Base-by-base conservation (phyloP, 2,329 filamentous ascomycete genomes). In the Epichloe coenophiala region DNA sequence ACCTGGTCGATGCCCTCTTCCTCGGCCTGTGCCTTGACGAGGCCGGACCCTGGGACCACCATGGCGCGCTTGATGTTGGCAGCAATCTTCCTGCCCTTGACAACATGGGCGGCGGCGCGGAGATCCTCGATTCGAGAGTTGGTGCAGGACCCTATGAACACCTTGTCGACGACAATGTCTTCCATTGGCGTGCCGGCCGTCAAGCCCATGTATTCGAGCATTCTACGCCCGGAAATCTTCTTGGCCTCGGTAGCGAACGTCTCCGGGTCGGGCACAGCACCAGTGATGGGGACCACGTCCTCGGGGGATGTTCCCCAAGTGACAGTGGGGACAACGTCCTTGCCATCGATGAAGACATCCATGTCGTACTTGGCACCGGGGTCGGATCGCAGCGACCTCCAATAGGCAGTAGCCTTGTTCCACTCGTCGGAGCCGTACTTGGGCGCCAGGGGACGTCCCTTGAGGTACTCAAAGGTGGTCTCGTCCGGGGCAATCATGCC, bases 251-350 rank as follows among this genome's bases (percentile, higher is more conserved):
- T 84, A 54, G 81, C 66, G 63, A 96, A 96, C 56, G 87, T 87
- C 60, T 94, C 88, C 5, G 93, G 93, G 53, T 91, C 82, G 6
- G 93, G 93, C 12, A 97, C 89, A n/a, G 76, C 75, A 51, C 87
- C 90, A 41, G 85, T 95, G 63, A 98, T 97, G 39, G 91, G 84
- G n/a, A 96, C 76, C 15, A 96, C 90, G 61, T 96, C 91, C 70
- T 98, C 89, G 17, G 93, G 93, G 54, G 88, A 95, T 36, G 91
- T 98, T 59, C 93, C 93, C 93, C 93, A 97, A 3, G 93, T 94
- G 23, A 97, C 78, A 12, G 93, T 97, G 8, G 93, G 93, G 45
- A 86, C 74, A 57, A 98, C 95, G 62, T 97, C 93, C 72, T 91
- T 94, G 58, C 80, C 87, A 61, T 97, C 84, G 57, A 98, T 88